These are phyloP conservation scores for Penicillium digitatum DNA, from an alignment of 2,329 filamentous ascomycete genomes.

Conservation along the genomic window DNA sequence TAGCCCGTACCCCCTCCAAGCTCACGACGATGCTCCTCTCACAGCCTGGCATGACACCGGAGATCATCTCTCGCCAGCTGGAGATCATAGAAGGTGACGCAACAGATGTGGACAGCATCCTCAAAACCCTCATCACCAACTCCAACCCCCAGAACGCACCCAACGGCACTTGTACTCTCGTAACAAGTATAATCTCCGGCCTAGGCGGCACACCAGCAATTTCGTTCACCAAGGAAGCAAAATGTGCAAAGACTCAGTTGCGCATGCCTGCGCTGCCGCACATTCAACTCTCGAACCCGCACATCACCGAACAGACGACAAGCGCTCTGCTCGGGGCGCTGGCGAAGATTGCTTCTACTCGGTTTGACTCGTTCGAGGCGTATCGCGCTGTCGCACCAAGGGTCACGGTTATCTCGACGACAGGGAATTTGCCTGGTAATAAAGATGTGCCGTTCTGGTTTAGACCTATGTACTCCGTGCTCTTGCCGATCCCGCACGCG, in stretches of 20 bases:
- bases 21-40: slow-evolving; percentile 41
- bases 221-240: slow-evolving; percentile 14
- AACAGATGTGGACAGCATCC: slow-evolving; percentile 41
- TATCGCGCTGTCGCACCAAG: slow-evolving; percentile 19
- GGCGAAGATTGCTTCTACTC: slow-evolving; percentile 11
- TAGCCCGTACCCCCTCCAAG: slow-evolving; percentile 50
- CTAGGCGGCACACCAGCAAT: slow-evolving; percentile 38
- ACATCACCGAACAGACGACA: slow-evolving; percentile 32
- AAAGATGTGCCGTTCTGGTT: slow-evolving; percentile 32
- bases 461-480: slow-evolving; percentile 29
- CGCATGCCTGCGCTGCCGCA: slow-evolving; percentile 14
- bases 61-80: slow-evolving; percentile 40
- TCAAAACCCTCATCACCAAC: slow-evolving; percentile 29
- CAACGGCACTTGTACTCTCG: slow-evolving; percentile 22
- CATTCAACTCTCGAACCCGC: slow-evolving; percentile 31
- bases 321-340: slow-evolving; percentile 26
- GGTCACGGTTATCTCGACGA: slow-evolving; percentile 32
- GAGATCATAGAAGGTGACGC: slow-evolving; percentile 48
- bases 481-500: slow-evolving; percentile 30
- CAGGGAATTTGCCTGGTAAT: slow-evolving; percentile 26
- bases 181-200: slow-evolving; percentile 48
- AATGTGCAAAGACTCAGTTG: slow-evolving; percentile 1
- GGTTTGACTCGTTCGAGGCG: not conserved
- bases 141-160: slow-evolving; percentile 9
- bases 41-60: slow-evolving; percentile 38